Percentiles rank a stretch among this genome's conserved stretches.
These are phyloP conservation scores for Ormosia semicastrata DNA, from an alignment of 306 rosid species.

Conservation along the genomic window DNA sequence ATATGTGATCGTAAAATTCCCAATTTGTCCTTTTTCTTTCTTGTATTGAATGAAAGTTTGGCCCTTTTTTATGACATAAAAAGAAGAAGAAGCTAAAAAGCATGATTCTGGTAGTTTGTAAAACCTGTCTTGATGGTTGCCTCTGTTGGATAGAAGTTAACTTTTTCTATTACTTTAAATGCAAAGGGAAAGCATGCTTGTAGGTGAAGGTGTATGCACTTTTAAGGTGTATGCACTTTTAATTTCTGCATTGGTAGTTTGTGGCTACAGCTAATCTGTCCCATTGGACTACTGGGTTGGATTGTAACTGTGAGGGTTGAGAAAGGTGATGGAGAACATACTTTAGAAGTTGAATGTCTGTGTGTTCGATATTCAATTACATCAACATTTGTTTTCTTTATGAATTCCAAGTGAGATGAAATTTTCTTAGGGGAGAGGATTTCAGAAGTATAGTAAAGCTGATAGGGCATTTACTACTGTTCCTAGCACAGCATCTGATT, in stretches of 20 bases:
- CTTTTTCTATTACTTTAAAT: neutral
- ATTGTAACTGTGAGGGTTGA: neutral
- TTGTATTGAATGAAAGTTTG: neutral
- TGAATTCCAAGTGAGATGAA: neutral
- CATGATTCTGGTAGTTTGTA: neutral
- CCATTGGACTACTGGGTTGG: neutral
- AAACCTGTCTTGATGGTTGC: neutral
- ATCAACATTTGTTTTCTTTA: neutral
- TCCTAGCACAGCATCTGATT: neutral
- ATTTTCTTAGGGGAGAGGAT: neutral
- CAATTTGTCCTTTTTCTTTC: neutral
- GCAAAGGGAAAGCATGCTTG: neutral
- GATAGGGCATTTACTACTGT: neutral
- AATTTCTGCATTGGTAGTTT: neutral
- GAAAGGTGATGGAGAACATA: neutral
- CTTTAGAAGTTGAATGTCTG: neutral
- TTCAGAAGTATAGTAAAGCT: neutral
- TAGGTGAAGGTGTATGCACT: neutral
- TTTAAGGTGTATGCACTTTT: neutral
- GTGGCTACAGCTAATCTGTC: neutral
- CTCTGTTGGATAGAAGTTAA: neutral
- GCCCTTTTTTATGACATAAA: no score
- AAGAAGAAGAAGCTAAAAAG: no score
- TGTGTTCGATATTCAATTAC: neutral
- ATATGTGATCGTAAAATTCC: constrained; percentile 1